Conservation (phyloP, 225 moss, liverwort and hornwort genomes). For the Sphagnum contortum region DNA sequence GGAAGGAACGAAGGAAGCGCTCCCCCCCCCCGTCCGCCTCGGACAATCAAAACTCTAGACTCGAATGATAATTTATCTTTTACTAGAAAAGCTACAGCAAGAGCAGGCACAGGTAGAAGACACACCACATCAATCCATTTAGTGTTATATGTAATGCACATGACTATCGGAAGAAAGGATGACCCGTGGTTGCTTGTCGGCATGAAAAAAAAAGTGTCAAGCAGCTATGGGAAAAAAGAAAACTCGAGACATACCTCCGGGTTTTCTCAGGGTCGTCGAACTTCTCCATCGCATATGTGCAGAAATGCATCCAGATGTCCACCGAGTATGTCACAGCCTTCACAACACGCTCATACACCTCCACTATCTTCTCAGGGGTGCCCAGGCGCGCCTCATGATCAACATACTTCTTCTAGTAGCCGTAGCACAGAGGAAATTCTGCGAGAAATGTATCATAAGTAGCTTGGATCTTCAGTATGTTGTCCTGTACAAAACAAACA, state of each 20-base stretch:
- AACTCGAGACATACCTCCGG: constrained; percentile 65
- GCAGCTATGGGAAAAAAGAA: constrained; percentile 34
- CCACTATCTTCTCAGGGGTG: constrained; percentile 58
- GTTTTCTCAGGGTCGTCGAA: constrained; percentile 58
- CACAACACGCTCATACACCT: constrained; percentile 84
- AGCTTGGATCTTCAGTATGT: constrained; percentile 57
- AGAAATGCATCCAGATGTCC: constrained; percentile 99
- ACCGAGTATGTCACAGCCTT: constrained; percentile 89
- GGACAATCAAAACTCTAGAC: too few species aligned
- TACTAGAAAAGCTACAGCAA: constrained; percentile 99
- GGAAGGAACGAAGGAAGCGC: too few species aligned
- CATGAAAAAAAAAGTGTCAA: constrained; percentile 49
- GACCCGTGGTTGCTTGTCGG: constrained; percentile 37
- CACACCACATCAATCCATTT: constrained; percentile 61
- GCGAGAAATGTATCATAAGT: constrained; percentile 74
- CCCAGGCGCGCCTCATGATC: constrained; percentile 78
- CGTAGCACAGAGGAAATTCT: constrained; percentile 93
- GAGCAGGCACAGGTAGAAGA: constrained; percentile 98
- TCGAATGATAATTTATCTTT: too few species aligned
- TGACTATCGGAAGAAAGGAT: constrained; percentile 64
- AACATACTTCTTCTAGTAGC: constrained; percentile 98
- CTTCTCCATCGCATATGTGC: constrained; percentile 78
- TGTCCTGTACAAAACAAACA: constrained; percentile 36
- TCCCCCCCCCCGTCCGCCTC: too few species aligned
- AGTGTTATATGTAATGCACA: constrained; percentile 34